A percentile compares a stretch with the other conserved stretches of the same genome.
These are phyloP conservation scores for Phialophora verrucosa DNA, from an alignment of 2,329 filamentous ascomycete species.

Conservation along the genomic window DNA sequence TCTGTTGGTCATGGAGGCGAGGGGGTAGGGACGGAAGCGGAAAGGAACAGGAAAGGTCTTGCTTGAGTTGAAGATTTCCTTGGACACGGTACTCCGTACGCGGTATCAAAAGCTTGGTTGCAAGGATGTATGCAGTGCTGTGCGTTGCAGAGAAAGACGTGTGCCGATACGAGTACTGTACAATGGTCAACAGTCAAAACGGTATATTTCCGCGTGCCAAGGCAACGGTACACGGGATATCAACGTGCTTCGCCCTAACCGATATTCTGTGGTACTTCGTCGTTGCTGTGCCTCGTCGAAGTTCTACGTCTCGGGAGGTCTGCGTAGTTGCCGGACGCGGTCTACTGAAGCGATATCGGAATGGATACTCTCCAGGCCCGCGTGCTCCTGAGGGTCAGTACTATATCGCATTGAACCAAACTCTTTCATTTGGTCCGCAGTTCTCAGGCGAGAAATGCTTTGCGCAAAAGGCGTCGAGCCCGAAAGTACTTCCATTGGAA, in stretches of 20 bases:
- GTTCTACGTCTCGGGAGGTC: not conserved
- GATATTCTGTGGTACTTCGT: not conserved
- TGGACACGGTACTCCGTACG: too few species aligned
- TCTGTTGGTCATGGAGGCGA: slow-evolving; percentile 9
- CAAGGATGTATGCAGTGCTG: too few species aligned
- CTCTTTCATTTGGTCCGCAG: not conserved
- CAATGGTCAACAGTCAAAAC: too few species aligned
- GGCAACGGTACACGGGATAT: too few species aligned
- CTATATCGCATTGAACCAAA: not conserved
- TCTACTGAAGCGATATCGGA: not conserved
- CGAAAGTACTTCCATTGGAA: not conserved
- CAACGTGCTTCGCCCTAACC: not conserved
- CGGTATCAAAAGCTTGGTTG: too few species aligned
- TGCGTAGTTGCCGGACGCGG: not conserved
- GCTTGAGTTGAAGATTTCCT: too few species aligned
- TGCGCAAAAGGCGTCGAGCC: not conserved
- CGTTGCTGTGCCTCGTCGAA: too few species aligned
- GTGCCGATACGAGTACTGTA: too few species aligned
- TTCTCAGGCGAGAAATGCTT: not conserved
- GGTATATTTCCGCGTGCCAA: not conserved
- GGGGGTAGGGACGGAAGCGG: too few species aligned
- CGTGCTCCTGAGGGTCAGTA: not conserved
- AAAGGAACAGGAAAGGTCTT: too few species aligned
- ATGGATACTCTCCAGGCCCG: not conserved
- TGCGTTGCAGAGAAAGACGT: too few species aligned